A percentile compares a stretch with the other conserved stretches of the same genome.
phyloP scores from a whole-genome alignment of 192 early-diverging fungal genomes.

The Linnemannia schmuckeri region DNA sequence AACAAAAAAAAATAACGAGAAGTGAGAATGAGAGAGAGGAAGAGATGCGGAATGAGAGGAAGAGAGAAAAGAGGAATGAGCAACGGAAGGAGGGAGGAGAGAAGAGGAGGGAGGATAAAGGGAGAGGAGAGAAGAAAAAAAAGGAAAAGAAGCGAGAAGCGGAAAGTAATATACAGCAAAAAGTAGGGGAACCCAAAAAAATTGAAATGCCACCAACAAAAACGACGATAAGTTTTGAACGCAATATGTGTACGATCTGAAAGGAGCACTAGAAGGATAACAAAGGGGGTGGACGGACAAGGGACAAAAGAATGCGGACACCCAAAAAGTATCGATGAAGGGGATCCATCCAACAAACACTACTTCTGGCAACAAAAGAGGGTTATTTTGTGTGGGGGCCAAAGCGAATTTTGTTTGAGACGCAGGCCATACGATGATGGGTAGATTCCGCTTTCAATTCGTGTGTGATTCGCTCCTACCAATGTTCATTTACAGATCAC shows the following conservation, averaged over 20 bases:
- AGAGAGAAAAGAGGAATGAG: neutral
- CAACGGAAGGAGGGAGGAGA: constrained; percentile 7
- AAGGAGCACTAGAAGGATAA: no score
- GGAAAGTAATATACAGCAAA: constrained; percentile 5
- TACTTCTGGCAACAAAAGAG: neutral
- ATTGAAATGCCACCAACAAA: constrained; percentile 1
- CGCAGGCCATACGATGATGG: neutral
- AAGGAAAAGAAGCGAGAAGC: neutral
- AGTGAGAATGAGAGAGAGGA: constrained; percentile 1
- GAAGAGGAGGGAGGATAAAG: neutral
- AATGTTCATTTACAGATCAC: neutral
- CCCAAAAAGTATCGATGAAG: no score
- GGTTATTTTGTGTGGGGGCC: neutral
- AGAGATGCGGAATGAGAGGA: constrained; percentile 11
- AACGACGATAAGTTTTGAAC: neutral
- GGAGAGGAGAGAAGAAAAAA: constrained; percentile 3
- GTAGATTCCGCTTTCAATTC: constrained; percentile 9
- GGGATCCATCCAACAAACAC: neutral
- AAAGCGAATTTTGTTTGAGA: neutral
- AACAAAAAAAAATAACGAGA: constrained; percentile 14
- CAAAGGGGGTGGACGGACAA: no score
- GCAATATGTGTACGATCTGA: no score
- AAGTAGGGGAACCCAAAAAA: constrained; percentile 2
- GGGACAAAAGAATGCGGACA: no score
- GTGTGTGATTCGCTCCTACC: neutral